Evolutionary conservation across 1,284 basidiomycete genomes (phyloP), one percentile per base, ranked within the genome.

Genomic region (Ganoderma meredithae): DNA sequence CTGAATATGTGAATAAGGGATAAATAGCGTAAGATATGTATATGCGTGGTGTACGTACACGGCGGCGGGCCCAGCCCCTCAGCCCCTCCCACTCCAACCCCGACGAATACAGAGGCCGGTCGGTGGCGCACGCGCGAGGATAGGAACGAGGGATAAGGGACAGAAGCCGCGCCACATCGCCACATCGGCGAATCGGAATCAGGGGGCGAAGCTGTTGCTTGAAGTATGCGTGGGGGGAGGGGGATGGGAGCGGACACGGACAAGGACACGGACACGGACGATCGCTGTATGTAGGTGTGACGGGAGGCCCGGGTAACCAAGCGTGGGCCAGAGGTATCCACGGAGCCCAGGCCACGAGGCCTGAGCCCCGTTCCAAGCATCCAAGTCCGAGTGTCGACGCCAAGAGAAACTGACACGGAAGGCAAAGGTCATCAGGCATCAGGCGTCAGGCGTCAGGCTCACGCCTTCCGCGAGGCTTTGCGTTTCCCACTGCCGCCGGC

Each of bases 401-500:
- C 56, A 36, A 36, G 36, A 8, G 36, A 36, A 6, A 36, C 36
- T 36, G 7, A 36, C 36, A 36, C 27, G 27, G 27, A 31, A 31
- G 27, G 27, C 27, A 31, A 1, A 3, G 27, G 27, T 31, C 27
- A 31, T 31, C 27, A 31, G 27, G 27, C 27, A 31, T 31, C 27
- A 31, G 3, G 27, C 27, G 27, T 31, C 27, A 31, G 27, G 27
- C 27, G 27, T 31, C 27, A 31, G 27, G 52, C 47, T 62, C 61
- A 67, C 47, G 62, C 62, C 56, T 59, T 59, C 47, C 66, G 66
- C 33, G 66, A 39, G 8, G 62, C 61, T 40, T 43, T 62, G 43
- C 62, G 62, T 52, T 61, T 67, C 40, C 66, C 33, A 19, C 55
- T 55, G 36, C 66, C 19, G 15, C 33, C 62, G 15, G 36, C 59